phyloP scores from a whole-genome alignment of 1,284 basidiomycete genomes.

The Coniferiporia weirii region DNA sequence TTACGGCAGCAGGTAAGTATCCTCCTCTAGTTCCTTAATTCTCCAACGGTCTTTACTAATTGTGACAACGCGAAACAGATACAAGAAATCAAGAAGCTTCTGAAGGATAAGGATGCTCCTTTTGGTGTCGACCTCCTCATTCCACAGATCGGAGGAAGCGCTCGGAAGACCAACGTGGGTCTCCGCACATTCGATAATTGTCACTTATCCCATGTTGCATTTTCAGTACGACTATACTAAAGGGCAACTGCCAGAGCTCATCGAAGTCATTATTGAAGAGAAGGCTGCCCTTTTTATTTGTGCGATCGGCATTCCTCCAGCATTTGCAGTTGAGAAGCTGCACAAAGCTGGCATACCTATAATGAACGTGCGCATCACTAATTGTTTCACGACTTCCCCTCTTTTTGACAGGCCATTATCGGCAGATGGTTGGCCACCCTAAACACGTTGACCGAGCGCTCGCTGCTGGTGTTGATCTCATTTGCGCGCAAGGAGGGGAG shows the following conservation, averaged over 20 bases:
- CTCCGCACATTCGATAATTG: background rate
- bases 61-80: conserved; percentile 43
- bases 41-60: background rate
- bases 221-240: conserved; percentile 73
- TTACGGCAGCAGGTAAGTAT: conserved; percentile 56
- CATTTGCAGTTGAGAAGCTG: conserved; percentile 68
- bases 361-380: conserved; percentile 59
- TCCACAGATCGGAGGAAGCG: conserved; percentile 75
- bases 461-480: conserved; percentile 77
- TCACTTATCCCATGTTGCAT: background rate
- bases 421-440: conserved; percentile 82
- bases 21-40: background rate
- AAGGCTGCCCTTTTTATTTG: conserved; percentile 81
- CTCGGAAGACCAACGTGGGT: conserved; percentile 80
- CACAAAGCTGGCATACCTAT: conserved; percentile 78
- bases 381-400: background rate
- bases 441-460: conserved; percentile 83
- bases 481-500: conserved; percentile 86
- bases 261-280: conserved; percentile 86
- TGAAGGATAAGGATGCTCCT: conserved; percentile 67
- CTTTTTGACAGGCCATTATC: conserved; percentile 1
- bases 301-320: conserved; percentile 80
- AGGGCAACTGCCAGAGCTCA: conserved; percentile 72
- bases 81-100: conserved; percentile 60
- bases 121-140: conserved; percentile 87